Conservation (phyloP, 495 filamentous ascomycete species). For the Evernia prunastri region DNA sequence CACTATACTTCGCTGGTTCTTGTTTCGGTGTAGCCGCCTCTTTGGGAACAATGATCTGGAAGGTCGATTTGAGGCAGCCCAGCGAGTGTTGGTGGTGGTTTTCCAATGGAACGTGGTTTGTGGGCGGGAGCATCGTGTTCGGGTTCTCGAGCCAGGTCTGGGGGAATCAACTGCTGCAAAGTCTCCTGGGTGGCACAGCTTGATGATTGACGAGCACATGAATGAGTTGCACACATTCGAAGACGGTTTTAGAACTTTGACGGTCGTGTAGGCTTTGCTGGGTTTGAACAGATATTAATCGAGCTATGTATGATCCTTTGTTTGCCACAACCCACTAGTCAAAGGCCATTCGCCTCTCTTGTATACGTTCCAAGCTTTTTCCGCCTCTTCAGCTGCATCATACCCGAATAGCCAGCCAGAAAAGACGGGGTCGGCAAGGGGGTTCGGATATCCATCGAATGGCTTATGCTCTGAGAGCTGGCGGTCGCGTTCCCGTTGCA, state of each 20-base stretch:
- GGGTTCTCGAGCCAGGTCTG: background rate
- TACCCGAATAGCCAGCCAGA: slow-evolving; percentile 41
- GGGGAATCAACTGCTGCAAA: background rate
- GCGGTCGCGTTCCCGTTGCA: slow-evolving; percentile 44
- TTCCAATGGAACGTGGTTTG: slow-evolving; percentile 6
- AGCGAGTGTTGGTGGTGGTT: slow-evolving; percentile 7
- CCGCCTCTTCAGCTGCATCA: slow-evolving; percentile 38
- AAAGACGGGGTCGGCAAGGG: slow-evolving; percentile 43
- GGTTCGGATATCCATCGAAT: slow-evolving; percentile 35
- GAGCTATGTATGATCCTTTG: slow-evolving; percentile 1
- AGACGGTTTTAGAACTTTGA: too few relatives aligned
- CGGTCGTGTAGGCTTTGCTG: too few relatives aligned
- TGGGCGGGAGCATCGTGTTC: background rate
- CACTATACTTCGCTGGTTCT: background rate
- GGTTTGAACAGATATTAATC: background rate
- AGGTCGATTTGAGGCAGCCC: slow-evolving; percentile 7
- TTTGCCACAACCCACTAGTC: slow-evolving; percentile 5
- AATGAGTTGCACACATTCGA: too few relatives aligned
- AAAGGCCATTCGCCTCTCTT: slow-evolving; percentile 9
- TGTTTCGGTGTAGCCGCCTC: background rate
- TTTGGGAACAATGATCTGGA: background rate
- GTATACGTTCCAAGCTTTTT: slow-evolving; percentile 33
- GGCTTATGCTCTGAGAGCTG: slow-evolving; percentile 32
- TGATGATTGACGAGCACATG: background rate
- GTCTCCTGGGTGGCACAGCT: background rate